phyloP scores from a whole-genome alignment of 2,329 filamentous ascomycete genomes.

The Neurospora sp. region DNA sequence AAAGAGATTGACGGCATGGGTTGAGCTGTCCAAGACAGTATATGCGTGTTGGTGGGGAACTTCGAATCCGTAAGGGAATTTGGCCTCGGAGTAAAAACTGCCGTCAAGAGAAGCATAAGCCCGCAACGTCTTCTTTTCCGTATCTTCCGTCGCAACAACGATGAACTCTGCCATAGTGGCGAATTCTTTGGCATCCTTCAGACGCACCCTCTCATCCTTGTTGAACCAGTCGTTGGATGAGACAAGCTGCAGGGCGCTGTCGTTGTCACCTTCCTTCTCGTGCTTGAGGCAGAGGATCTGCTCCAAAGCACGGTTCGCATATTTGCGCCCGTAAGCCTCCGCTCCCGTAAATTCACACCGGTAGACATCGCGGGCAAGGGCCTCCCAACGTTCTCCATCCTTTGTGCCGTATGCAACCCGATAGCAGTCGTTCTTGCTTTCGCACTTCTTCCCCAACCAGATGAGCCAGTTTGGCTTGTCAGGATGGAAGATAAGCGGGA shows the following conservation, averaged over 20 bases:
- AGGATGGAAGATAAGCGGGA: conserved; percentile 69
- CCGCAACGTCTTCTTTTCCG: conserved; percentile 57
- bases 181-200: conserved; percentile 69
- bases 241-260: conserved; percentile 57
- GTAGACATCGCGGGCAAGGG: conserved; percentile 61
- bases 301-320: conserved; percentile 31
- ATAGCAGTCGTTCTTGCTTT: conserved; percentile 50
- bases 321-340: conserved; percentile 35
- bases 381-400: conserved; percentile 73
- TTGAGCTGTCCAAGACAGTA: conserved; percentile 89
- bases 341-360: conserved; percentile 81
- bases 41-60: conserved; percentile 72
- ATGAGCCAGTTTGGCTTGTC: conserved; percentile 82
- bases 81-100: conserved; percentile 66
- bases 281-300: conserved; percentile 55
- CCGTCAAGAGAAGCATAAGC: conserved; percentile 83
- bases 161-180: conserved; percentile 97
- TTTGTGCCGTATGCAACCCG: conserved; percentile 64
- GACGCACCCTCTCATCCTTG: conserved; percentile 47
- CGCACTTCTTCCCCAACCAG: conserved; percentile 72
- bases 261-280: conserved; percentile 52
- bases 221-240: conserved; percentile 70
- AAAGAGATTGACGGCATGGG: conserved; percentile 88
- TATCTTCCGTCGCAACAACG: conserved; percentile 68
- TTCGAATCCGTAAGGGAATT: conserved; percentile 78